These are phyloP conservation scores for Stachybotrys elegans DNA, from an alignment of 2,329 filamentous ascomycete species.

Conservation along the genomic window DNA sequence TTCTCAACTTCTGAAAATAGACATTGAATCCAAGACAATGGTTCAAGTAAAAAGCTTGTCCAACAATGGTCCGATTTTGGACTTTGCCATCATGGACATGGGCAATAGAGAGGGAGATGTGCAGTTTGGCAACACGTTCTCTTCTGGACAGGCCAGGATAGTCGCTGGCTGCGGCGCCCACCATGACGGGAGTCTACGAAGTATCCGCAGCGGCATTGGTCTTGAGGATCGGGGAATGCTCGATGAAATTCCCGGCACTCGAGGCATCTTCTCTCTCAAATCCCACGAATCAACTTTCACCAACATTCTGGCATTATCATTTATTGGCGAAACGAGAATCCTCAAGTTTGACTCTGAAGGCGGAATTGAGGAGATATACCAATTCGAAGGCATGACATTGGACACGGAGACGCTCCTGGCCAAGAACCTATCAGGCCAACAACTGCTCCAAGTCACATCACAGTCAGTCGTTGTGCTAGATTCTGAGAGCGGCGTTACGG, in stretches of 20 bases:
- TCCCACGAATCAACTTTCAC: slow-evolving; percentile 41
- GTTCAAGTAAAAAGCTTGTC: slow-evolving; percentile 61
- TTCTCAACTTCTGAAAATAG: slow-evolving; percentile 71
- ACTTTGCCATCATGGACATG: slow-evolving; percentile 96
- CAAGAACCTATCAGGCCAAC: slow-evolving; percentile 56
- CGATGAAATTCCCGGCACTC: slow-evolving; percentile 70
- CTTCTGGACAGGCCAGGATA: slow-evolving; percentile 88
- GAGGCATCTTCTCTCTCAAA: slow-evolving; percentile 65
- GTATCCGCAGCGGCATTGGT: slow-evolving; percentile 88
- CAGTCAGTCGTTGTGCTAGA: slow-evolving; percentile 59
- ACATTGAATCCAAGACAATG: slow-evolving; percentile 37
- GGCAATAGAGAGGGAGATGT: slow-evolving; percentile 75
- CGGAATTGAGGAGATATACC: slow-evolving; percentile 80
- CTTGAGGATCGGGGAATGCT: slow-evolving; percentile 82
- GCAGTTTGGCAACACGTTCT: slow-evolving; percentile 78
- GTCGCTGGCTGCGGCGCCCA: slow-evolving; percentile 90
- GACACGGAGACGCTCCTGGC: slow-evolving; percentile 67
- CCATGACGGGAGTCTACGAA: slow-evolving; percentile 81
- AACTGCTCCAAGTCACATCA: slow-evolving; percentile 72
- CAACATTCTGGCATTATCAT: slow-evolving; percentile 75
- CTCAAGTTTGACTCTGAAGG: slow-evolving; percentile 72
- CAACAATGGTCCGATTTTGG: slow-evolving; percentile 87
- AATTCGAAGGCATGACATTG: slow-evolving; percentile 67
- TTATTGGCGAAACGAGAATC: slow-evolving; percentile 76
- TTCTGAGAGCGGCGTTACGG: slow-evolving; percentile 46